Evolutionary conservation across 1,284 basidiomycete species (phyloP).

Genomic region (Prillingera fragicola): DNA sequence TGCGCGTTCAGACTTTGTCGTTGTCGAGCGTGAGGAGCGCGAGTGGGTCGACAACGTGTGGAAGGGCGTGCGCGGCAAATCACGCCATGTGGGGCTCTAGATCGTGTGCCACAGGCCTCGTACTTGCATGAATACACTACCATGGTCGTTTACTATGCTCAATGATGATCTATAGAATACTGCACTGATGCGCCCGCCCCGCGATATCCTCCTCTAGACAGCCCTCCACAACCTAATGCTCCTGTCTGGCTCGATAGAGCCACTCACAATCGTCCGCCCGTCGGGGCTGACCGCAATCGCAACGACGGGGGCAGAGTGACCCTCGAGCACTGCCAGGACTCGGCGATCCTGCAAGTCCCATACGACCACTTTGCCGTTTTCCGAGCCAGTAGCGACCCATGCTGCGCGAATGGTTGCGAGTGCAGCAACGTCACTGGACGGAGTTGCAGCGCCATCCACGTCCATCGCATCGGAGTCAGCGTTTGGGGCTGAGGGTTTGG

Average conservation of each 20-base stretch:
- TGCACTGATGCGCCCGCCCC: too few relatives aligned
- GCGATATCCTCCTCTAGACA: not conserved
- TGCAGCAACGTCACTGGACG: not conserved
- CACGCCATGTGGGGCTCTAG: conserved; percentile 21
- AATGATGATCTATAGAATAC: not conserved
- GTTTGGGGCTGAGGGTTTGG: not conserved
- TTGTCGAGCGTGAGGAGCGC: conserved; percentile 40
- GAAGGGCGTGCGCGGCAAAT: conserved; percentile 39
- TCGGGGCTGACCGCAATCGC: conserved; percentile 38
- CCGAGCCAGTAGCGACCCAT: conserved; percentile 79
- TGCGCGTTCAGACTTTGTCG: conserved; percentile 24
- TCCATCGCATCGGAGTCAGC: conserved; percentile 4
- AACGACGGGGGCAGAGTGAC: conserved; percentile 29
- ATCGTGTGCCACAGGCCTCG: not conserved
- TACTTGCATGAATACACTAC: not conserved
- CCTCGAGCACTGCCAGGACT: conserved; percentile 66
- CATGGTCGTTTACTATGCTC: not conserved
- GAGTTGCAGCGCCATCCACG: not conserved
- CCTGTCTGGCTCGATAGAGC: conserved; percentile 16
- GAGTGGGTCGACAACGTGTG: conserved; percentile 45
- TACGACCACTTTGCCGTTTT: conserved; percentile 78
- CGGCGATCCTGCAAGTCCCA: conserved; percentile 87
- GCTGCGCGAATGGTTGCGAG: not conserved
- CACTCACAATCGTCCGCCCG: conserved; percentile 10
- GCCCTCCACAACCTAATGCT: conserved; percentile 10